Percentiles rank a stretch among this genome's conserved stretches.
These are phyloP conservation scores for Saccharomycopsis sp. DNA, from an alignment of 805 yeast species.

Conservation along the genomic window DNA sequence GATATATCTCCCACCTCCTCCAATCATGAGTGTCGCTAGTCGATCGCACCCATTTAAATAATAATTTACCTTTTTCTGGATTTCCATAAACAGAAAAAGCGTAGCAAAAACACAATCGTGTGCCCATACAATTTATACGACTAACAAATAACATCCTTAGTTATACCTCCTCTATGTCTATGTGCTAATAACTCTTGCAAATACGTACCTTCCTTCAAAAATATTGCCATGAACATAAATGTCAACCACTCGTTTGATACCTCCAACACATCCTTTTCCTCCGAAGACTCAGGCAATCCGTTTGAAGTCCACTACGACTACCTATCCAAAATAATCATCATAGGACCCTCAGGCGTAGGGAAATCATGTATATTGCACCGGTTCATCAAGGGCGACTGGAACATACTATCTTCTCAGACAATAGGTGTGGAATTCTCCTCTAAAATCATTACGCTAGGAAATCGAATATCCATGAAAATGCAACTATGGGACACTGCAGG, in stretches of 20 bases:
- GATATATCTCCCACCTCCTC: too few relatives aligned
- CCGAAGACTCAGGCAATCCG: not conserved
- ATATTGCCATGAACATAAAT: not conserved
- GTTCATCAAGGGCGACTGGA: slow-evolving; percentile 29
- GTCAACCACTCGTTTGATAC: not conserved
- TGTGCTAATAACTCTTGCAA: too few relatives aligned
- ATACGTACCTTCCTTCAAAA: not conserved
- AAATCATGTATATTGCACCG: slow-evolving; percentile 38
- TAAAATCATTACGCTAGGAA: slow-evolving; percentile 25
- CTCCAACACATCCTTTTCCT: not conserved
- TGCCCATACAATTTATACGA: not conserved
- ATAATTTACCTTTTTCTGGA: too few relatives aligned
- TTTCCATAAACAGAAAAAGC: not conserved
- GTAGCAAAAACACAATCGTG: not conserved
- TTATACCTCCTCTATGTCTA: too few relatives aligned
- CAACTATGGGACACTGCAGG: slow-evolving; percentile 37
- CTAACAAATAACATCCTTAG: too few relatives aligned
- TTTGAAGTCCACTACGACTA: slow-evolving; percentile 29
- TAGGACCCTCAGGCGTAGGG: slow-evolving; percentile 40
- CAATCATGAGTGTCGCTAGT: too few relatives aligned
- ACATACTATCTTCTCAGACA: slow-evolving; percentile 29
- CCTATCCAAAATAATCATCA: slow-evolving; percentile 35
- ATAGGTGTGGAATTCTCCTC: slow-evolving; percentile 38
- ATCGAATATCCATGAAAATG: slow-evolving; percentile 24
- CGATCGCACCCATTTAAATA: too few relatives aligned